phyloP scores from a whole-genome alignment of 805 yeast genomes.

The Zygoascus flipseniorum region DNA sequence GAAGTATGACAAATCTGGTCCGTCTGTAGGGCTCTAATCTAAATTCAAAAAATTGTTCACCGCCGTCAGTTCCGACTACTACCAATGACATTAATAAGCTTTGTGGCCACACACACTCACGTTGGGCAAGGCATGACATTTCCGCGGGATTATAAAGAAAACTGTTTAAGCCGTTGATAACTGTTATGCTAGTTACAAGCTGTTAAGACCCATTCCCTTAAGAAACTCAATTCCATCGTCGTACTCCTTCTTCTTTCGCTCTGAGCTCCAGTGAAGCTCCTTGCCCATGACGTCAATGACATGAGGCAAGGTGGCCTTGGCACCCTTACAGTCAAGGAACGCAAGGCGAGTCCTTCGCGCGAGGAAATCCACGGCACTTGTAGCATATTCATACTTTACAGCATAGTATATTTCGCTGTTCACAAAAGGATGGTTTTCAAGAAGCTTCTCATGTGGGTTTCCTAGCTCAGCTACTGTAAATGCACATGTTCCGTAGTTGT shows the following conservation, averaged over 20 bases:
- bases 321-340: constrained; percentile 80
- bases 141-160: no score
- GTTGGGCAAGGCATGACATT: no score
- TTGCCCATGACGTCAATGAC: constrained; percentile 80
- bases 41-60: no score
- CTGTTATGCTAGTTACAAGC: no score
- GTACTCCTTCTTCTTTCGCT: constrained; percentile 45
- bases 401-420: constrained; percentile 80
- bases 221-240: constrained; percentile 28
- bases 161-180: no score
- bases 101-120: no score
- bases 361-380: constrained; percentile 83
- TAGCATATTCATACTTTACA: constrained; percentile 70
- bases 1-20: no score
- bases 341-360: constrained; percentile 92
- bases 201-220: constrained; percentile 32
- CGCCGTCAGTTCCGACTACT: no score
- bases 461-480: constrained; percentile 53
- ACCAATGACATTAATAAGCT: no score
- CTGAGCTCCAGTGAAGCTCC: constrained; percentile 66
- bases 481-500: constrained; percentile 86
- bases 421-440: constrained; percentile 76
- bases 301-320: constrained; percentile 69
- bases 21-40: no score
- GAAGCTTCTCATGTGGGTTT: constrained; percentile 20